Evolutionary conservation across 2,329 filamentous ascomycete species (phyloP), one percentile per base, ranked within the genome.

Genomic region (Colletotrichum kahawae): DNA sequence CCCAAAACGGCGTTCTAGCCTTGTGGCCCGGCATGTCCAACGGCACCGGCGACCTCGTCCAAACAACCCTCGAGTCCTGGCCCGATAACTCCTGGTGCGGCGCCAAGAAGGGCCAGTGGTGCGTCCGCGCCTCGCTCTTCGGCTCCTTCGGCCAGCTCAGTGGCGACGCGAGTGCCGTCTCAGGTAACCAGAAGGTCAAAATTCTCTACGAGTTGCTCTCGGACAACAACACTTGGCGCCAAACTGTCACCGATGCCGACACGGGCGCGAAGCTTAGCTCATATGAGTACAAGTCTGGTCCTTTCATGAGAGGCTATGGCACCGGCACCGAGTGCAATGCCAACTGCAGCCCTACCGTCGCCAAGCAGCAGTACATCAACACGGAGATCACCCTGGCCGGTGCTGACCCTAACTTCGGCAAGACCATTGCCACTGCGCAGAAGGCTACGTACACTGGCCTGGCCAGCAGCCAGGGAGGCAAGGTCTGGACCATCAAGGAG

Each of bases 1-100:
- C 80, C 0, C 85, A 86, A 65, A 82, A 80, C 33, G 85, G 85
- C 5, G 79, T 79, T 36, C 80, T 87, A 1, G 86, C 85, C 78
- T 81, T 87, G 43, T 87, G 84, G 84, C 86, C 85, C 8, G 85
- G 85, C 7, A 87, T 87, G 83, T 85, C 83, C 67, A 87, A 86
- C 76, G 84, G 85, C 51, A 87, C 85, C 4, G 84, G 85, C 2
- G 82, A 87, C 65, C 79, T 87, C 18, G 78, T 87, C 60, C 85
- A 87, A 74, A 84, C 84, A 1, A 86, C 84, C 0, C 79, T 86
- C 7, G 84, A 87, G 76, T 82, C 81, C 24, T 87, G 84, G 85
- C 75, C 82, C 9, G 79, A 80, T 54, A 86, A 87, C 76, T 77
- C 77, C 16, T 87, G 84, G 85, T 87, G 85, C 74, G 84, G 85